Percentiles rank a stretch among this genome's conserved stretches.
phyloP scores from a whole-genome alignment of 164 flowering plant species.

The Aristolochia californica region DNA sequence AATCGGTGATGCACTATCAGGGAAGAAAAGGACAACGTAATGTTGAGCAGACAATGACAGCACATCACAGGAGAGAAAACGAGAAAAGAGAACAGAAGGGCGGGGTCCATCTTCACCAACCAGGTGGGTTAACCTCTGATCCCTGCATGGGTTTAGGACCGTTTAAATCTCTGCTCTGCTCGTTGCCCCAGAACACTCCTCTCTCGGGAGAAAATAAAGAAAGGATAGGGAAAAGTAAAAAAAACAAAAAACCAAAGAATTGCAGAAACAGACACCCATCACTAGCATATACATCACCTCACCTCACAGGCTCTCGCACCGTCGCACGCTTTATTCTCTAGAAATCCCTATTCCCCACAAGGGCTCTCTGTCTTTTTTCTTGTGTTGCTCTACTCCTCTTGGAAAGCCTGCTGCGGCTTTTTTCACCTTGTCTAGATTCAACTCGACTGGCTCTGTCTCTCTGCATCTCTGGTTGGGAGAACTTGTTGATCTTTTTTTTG shows the following conservation, averaged over 20 bases:
- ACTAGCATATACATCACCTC: background rate
- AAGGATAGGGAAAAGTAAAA: background rate
- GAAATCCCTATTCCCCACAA: background rate
- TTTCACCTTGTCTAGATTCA: constrained; percentile 1
- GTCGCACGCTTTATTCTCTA: background rate
- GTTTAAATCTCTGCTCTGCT: background rate
- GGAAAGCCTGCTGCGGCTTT: background rate
- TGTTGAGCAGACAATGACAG: no score
- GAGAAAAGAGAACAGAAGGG: no score
- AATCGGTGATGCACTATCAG: no score
- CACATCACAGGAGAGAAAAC: no score
- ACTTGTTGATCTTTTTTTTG: no score
- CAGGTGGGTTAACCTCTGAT: constrained; percentile 3
- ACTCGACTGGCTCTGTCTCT: background rate
- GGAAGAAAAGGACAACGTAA: no score
- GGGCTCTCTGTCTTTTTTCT: background rate
- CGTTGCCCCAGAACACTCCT: background rate
- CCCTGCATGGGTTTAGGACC: background rate
- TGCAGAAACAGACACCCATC: constrained; percentile 2
- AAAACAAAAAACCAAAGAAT: background rate
- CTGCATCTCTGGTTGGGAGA: background rate
- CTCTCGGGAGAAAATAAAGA: background rate
- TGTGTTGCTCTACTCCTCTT: background rate
- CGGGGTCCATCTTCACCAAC: background rate
- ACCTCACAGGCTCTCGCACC: background rate